Percentiles rank a stretch among this genome's conserved stretches.
Evolutionary conservation across 2,329 filamentous ascomycete genomes (phyloP).

Genomic region (Mariannaea sp.): DNA sequence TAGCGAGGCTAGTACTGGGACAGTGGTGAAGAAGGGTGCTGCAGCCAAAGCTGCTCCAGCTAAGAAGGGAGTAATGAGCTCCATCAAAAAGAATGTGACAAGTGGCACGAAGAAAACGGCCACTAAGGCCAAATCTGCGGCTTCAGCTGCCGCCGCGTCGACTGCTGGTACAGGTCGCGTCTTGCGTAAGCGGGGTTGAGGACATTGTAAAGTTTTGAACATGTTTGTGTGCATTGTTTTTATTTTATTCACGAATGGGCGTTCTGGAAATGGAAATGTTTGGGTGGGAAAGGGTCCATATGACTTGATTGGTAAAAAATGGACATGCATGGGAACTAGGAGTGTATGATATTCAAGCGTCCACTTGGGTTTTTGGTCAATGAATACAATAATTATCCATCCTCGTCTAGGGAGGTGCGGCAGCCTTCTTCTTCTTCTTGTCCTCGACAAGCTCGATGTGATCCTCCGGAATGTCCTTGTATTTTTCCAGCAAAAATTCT

Average conservation of each 20-base stretch:
- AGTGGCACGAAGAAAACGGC: conserved; percentile 53
- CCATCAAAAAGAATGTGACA: conserved; percentile 57
- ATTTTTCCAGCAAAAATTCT: conserved; percentile 88
- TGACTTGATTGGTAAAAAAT: conserved; percentile 20
- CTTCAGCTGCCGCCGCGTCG: conserved; percentile 45
- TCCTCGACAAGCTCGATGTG: conserved; percentile 96
- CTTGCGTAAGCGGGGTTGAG: conserved; percentile 58
- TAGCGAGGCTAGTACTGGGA: conserved; percentile 67
- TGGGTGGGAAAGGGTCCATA: conserved; percentile 23
- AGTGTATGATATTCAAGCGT: conserved; percentile 30
- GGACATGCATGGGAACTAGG: conserved; percentile 19
- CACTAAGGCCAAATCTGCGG: conserved; percentile 44
- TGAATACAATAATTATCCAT: conserved; percentile 24
- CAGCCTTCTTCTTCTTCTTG: conserved; percentile 78
- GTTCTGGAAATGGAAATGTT: conserved; percentile 25
- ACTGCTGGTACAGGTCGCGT: conserved; percentile 56
- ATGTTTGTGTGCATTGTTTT: conserved; percentile 12
- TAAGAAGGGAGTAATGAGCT: conserved; percentile 60
- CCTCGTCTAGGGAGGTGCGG: conserved; percentile 27
- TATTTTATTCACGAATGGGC: conserved; percentile 19
- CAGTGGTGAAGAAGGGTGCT: conserved; percentile 63
- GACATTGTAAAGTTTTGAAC: not conserved
- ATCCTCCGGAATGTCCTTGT: conserved; percentile 88
- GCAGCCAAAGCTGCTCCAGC: conserved; percentile 44
- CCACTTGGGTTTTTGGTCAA: conserved; percentile 23